Evolutionary conservation across 306 rosid genomes (phyloP), one percentile per base, ranked within the genome.

Genomic region (Myrica gale): DNA sequence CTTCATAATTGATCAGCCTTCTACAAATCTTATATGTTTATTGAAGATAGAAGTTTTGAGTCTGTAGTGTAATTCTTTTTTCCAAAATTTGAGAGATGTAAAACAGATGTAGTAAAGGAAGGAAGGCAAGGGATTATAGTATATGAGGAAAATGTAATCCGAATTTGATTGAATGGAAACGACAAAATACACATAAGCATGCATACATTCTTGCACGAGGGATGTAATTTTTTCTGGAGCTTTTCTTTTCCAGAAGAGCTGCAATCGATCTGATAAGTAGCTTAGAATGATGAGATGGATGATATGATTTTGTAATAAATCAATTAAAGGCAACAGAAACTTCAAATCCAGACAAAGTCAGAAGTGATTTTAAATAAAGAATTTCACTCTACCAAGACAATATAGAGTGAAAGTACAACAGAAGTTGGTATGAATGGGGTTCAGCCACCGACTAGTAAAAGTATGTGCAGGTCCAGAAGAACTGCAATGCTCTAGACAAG

Each of bases 1-100:
- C 97, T 92, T 79, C 97, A 92, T 84, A 90, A 92, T 77, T 90
- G 89, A 92, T 81, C 79, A 75, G 78, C 77, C 68, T 23, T 76
- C 79, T 74, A 54, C 81, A 72, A 60, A 77, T 37, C 80, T 76
- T 72, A 13, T 53, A 79, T 75, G 54, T 72, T 85, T 54, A 75
- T 78, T 77, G 70, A 79, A 69, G 75, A 79, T 71, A 10, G 74
- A 74, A 78, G 32, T 87, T 83, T 87, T 87, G 83, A 80, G 89
- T 78, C 62, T 78, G 16, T 47, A 20, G 80, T 62, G 76, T 70
- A 82, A 61, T 76, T 63, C 79, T 11, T 44, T 74, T 32, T 32
- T 32, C 37, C 37, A 32, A 32, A 32, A 32, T 32, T 32, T 32
- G 37, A 45, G 41, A 74, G 67, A 72, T 78, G 76, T 75, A 77